phyloP scores from a whole-genome alignment of 164 flowering plant genomes.

The Vitis rotundifolia region DNA sequence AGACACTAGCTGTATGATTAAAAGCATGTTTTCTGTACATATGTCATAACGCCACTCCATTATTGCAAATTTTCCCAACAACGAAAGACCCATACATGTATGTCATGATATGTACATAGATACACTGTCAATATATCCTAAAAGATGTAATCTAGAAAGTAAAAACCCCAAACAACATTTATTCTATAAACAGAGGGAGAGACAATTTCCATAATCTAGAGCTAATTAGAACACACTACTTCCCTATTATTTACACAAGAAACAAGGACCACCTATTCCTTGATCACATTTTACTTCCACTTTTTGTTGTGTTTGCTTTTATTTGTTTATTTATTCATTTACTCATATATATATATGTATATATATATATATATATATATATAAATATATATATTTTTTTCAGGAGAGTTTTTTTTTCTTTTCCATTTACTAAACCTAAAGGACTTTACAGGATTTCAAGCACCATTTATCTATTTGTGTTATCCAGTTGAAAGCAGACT shows the following conservation, averaged over 20 bases:
- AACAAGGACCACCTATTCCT: neutral
- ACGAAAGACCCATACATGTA: neutral
- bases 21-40: constrained; percentile 7
- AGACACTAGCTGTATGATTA: too few relatives aligned
- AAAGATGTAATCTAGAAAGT: neutral
- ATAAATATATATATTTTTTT: too few relatives aligned
- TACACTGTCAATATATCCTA: neutral
- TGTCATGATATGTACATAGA: constrained; percentile 4
- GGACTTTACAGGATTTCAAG: too few relatives aligned
- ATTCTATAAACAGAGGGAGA: neutral
- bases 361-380: too few relatives aligned
- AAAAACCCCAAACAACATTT: neutral
- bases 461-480: neutral
- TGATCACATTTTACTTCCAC: neutral
- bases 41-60: constrained; percentile 2
- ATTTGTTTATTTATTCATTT: too few relatives aligned
- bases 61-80: neutral
- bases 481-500: neutral
- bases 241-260: neutral
- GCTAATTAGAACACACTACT: neutral
- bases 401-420: too few relatives aligned
- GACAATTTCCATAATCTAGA: neutral
- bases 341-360: too few relatives aligned
- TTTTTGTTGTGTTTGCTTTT: neutral
- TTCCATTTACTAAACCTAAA: too few relatives aligned